Conservation (phyloP, 2,329 filamentous ascomycete genomes). For the Coniochaeta prunicola region DNA sequence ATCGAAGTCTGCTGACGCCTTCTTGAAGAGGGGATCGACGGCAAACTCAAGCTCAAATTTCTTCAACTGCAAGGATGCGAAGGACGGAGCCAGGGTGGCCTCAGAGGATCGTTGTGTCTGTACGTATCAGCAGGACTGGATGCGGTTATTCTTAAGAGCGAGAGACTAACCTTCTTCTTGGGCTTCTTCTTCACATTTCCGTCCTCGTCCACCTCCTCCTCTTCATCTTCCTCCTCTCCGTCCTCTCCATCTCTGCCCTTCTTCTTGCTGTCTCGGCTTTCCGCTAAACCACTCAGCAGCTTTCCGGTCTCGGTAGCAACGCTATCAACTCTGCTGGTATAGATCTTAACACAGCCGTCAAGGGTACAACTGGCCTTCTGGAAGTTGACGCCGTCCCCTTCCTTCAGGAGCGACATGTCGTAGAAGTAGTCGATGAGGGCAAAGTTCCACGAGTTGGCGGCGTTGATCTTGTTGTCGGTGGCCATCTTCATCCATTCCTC, state of each 20-base stretch:
- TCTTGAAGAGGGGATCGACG: constrained; percentile 98
- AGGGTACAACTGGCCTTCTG: constrained; percentile 97
- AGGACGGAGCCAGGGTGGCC: constrained; percentile 84
- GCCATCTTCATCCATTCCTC: constrained; percentile 99
- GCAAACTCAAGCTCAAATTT: constrained; percentile 97
- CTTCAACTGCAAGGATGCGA: constrained; percentile 83
- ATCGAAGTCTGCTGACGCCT: constrained; percentile 95
- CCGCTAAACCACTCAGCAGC: constrained; percentile 84
- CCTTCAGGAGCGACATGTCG: constrained; percentile 94
- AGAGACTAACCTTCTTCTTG: constrained; percentile 60
- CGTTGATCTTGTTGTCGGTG: constrained; percentile 98
- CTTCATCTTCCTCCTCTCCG: constrained; percentile 60
- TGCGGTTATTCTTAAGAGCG: constrained; percentile 13
- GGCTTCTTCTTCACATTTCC: constrained; percentile 49
- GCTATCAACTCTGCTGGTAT: constrained; percentile 95
- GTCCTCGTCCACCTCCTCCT: constrained; percentile 54
- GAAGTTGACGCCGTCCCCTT: constrained; percentile 96
- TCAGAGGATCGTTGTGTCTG: constrained; percentile 67
- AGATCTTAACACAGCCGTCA: constrained; percentile 98
- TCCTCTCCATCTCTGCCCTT: constrained; percentile 57
- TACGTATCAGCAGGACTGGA: background rate
- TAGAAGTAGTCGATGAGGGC: constrained; percentile 99
- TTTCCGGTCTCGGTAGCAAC: constrained; percentile 97
- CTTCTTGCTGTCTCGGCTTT: constrained; percentile 73
- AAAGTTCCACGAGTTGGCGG: constrained; percentile 98